Base-by-base conservation (phyloP, 2,329 filamentous ascomycete genomes). In the Sclerotinia nivalis region DNA sequence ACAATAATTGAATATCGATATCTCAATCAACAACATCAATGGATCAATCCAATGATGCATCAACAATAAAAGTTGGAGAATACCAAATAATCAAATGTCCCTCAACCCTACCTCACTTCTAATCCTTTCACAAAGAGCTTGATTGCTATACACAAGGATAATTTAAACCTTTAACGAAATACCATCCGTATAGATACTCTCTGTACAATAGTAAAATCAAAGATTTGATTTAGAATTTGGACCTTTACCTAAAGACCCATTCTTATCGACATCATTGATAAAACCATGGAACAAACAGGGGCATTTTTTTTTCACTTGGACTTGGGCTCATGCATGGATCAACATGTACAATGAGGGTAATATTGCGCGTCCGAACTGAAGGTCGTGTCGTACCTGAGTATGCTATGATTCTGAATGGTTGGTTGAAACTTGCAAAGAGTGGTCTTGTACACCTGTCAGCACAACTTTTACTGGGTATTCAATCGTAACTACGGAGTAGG, bases 191-290 rank as follows among this genome's bases (percentile, higher is more conserved):
- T 34, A 31, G 31, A 22, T 13, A 13, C 37, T 10, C 37, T 15
- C 40, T 43, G 40, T 15, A 43, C 37, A 15, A 13, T 40, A 40
- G 37, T 34, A 40, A 58, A 58, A n/a, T 10, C 18, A 31, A 58
- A 15, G 7, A 55, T 31, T 50, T n/a, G 22, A 50, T 22, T 49
- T 15, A 40, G 37, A 40, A 40, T 40, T 40, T 40, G 12, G 37
- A 40, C 37, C 8, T 9, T 40, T 13, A 40, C 10, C 37, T 13
- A 40, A 40, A 43, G 55, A 58, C 55, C 34, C 55, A 40, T 58
- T 37, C 55, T 58, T 40, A 40, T 58, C 55, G 34, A 58, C 55
- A 58, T 58, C 55, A 58, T 58, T 31, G 55, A 50, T 25, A 22
- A 40, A 58, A 58, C 55, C 55, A 40, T 58, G 55, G 34, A 37